phyloP scores from a whole-genome alignment of 352 stramenopile species.

The Globisporangium nunn region DNA sequence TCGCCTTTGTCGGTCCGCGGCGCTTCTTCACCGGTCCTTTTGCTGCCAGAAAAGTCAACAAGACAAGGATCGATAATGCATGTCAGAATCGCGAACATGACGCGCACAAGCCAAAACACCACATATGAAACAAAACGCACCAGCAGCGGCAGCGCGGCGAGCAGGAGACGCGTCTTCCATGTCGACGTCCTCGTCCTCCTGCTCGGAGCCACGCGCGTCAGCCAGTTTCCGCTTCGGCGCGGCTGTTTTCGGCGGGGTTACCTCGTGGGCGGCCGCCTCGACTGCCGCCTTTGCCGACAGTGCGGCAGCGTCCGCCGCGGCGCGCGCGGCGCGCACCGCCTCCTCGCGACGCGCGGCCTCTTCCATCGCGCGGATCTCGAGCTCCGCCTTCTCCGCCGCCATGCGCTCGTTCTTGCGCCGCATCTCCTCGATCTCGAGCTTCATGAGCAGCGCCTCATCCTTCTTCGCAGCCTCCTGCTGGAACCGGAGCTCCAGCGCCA shows the following conservation, averaged over 20 bases:
- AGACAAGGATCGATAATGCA: slow-evolving; percentile 15
- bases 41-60: slow-evolving; percentile 16
- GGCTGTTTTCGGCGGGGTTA: slow-evolving; percentile 18
- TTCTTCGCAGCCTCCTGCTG: slow-evolving; percentile 28
- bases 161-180: slow-evolving; percentile 44
- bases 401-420: slow-evolving; percentile 36
- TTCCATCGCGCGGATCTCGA: slow-evolving; percentile 37
- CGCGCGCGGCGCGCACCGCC: slow-evolving; percentile 49
- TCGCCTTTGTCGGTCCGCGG: slow-evolving; percentile 35
- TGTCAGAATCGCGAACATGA: background rate
- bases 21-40: slow-evolving; percentile 47
- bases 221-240: slow-evolving; percentile 41
- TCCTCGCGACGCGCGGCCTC: slow-evolving; percentile 45
- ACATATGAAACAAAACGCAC: slow-evolving; percentile 19
- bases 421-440: slow-evolving; percentile 39
- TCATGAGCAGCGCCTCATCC: slow-evolving; percentile 30
- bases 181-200: slow-evolving; percentile 44
- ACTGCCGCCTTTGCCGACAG: slow-evolving; percentile 64
- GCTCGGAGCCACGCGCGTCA: slow-evolving; percentile 18
- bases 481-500: slow-evolving; percentile 26
- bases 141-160: slow-evolving; percentile 11
- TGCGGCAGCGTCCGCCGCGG: slow-evolving; percentile 56
- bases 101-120: slow-evolving; percentile 2
- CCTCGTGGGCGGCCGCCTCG: slow-evolving; percentile 43
- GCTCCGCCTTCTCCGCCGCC: slow-evolving; percentile 35